Evolutionary conservation across 768 basidiomycete species (phyloP), one percentile per base, ranked within the genome.

Genomic region (Hygrocybe punicea): DNA sequence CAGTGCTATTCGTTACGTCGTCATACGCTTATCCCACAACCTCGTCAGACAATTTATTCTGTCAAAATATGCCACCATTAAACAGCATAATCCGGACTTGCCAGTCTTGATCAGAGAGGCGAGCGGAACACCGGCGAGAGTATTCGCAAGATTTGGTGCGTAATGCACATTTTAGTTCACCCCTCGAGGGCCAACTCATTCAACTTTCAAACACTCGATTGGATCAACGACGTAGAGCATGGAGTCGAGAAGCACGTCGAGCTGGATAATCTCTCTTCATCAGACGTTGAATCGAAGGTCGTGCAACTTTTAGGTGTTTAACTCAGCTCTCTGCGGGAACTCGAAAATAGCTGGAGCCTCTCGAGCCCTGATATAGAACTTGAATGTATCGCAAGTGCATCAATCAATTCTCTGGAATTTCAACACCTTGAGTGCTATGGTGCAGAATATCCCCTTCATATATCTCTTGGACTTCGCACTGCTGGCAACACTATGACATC

Each of bases 131-230:
- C 89, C 89, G 36, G 90, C 90, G 59, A 80, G 91, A 66, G 83
- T 82, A 47, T 93, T 92, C 80, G 91, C 88, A 53, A 79, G 91
- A 65, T 93, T 90, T 67, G 91, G 91, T 93, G 73, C 70, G 89
- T 55, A 14, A 11, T 21, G 13, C 35, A 19, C 47, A 21, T 29
- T 29, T 55, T 40, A 62, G 58, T 45, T 63, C 56, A 9, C 53
- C 46, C 53, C 33, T 35, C 51, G 34, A n/a, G n/a, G n/a, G n/a
- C n/a, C n/a, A n/a, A n/a, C n/a, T n/a, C n/a, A n/a, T n/a, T n/a
- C n/a, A n/a, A n/a, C n/a, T n/a, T n/a, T n/a, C n/a, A n/a, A n/a
- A n/a, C n/a, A n/a, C n/a, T n/a, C n/a, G n/a, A n/a, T n/a, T n/a
- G n/a, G 56, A 36, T 57, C 36, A 58, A 53, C 35, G 24, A 33